A percentile compares a stretch with the other conserved stretches of the same genome.
These are phyloP conservation scores for Aphanoascus verrucosus DNA, from an alignment of 2,329 filamentous ascomycete genomes.

Conservation along the genomic window DNA sequence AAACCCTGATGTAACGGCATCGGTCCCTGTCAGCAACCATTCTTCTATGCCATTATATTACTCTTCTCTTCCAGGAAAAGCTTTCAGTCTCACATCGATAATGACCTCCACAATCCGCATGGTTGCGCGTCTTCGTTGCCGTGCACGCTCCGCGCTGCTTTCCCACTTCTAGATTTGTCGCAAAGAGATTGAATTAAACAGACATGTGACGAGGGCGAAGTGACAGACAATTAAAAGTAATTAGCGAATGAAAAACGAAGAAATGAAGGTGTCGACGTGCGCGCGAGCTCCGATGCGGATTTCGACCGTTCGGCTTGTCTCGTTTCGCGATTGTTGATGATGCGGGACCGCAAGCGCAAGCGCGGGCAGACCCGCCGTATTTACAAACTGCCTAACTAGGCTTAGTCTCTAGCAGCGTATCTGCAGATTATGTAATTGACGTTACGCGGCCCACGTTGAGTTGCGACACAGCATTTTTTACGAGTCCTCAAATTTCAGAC, in stretches of 20 bases:
- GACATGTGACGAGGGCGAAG: neutral
- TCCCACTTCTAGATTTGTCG: neutral
- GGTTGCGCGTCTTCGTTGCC: constrained; percentile 17
- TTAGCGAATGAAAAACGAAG: neutral
- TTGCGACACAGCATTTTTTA: too few relatives aligned
- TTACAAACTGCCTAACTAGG: constrained; percentile 8
- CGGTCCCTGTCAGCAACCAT: neutral
- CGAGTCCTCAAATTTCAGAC: too few relatives aligned
- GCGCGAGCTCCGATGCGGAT: neutral
- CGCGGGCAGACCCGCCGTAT: neutral
- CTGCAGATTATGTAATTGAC: too few relatives aligned
- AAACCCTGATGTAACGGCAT: constrained; percentile 32
- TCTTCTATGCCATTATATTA: neutral
- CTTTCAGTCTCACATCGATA: constrained; percentile 33
- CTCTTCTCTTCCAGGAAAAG: constrained; percentile 16
- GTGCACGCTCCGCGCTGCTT: neutral
- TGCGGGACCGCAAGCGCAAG: constrained; percentile 2
- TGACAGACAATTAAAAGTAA: neutral
- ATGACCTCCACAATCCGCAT: constrained; percentile 42
- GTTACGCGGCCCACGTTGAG: too few relatives aligned
- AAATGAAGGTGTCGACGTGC: neutral
- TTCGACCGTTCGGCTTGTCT: neutral
- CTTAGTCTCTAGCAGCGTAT: neutral
- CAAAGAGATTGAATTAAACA: neutral
- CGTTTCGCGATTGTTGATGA: constrained; percentile 10